Base-by-base conservation (phyloP, 164 flowering plant species). In the Tinospora cordifolia region DNA sequence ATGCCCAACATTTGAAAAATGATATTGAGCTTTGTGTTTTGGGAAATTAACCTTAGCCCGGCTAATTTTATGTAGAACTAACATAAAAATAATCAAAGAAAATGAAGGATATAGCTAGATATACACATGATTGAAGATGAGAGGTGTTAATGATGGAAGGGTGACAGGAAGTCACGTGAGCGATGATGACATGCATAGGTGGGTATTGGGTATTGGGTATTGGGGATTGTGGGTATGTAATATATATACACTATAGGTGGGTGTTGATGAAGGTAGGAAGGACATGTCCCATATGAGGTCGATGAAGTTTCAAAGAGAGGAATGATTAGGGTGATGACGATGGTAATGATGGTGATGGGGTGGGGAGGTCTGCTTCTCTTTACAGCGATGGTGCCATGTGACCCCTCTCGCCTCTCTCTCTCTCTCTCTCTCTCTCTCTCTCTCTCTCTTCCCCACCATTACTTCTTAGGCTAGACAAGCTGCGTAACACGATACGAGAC, bases 311-410 rank as follows among this genome's bases (percentile, higher is more conserved):
- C 66, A 63, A 71, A 65, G 66, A 66, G 25, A 39, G 22, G 65
- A 72, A 72, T 72, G 70, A 72, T 72, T 70, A 72, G 60, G 66
- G 66, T 19, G 75, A 59, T 67, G 75, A 72, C 75, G 27, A 51
- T 72, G 49, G 21, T n/a, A 17, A 38, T 39, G 64, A 72, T 72
- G 64, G 54, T 65, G 69, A 71, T 38, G 46, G 30, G 67, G 67
- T 51, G n/a, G n/a, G n/a, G n/a, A n/a, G n/a, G n/a, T n/a, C 59
- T 41, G 46, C 11, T 41, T 25, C 58, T 34, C 62, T 67, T 44
- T 65, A 44, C 68, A 65, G 59, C 25, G 62, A 47, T 68, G 70
- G 21, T 54, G 41, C 62, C 74, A 71, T 65, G 68, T 71, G 69
- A 71, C 71, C 19, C 71, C 57, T 46, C 71, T 30, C 57, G 51